A percentile compares a stretch with the other conserved stretches of the same genome.
phyloP scores from a whole-genome alignment of 139 green algal genomes.

The Chlorella sorokiniana region DNA sequence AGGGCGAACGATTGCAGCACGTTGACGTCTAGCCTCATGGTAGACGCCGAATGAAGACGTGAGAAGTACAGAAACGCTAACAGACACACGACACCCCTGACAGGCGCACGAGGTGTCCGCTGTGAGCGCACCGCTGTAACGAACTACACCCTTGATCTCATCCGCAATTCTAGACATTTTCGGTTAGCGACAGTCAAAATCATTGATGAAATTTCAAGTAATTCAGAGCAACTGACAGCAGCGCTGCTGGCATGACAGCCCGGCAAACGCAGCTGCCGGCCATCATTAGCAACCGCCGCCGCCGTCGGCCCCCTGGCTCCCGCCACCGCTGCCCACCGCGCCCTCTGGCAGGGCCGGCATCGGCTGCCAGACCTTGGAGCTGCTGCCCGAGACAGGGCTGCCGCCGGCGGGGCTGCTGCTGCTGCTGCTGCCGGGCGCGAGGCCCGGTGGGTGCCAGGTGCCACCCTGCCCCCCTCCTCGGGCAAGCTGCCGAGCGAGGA shows the following conservation, averaged over 20 bases:
- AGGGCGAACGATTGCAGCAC: conserved; percentile 47
- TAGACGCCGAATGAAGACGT: neutral
- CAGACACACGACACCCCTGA: neutral
- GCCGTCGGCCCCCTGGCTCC: too few species aligned
- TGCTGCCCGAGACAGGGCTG: neutral
- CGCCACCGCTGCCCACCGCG: neutral
- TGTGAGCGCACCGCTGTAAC: too few species aligned
- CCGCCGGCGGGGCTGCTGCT: neutral
- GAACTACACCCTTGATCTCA: too few species aligned
- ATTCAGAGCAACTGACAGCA: too few species aligned
- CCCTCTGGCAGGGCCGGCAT: neutral
- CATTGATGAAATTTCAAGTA: too few species aligned
- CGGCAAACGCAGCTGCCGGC: too few species aligned
- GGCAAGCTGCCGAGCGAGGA: neutral
- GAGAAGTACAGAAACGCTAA: neutral
- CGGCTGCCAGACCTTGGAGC: neutral
- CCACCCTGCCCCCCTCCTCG: neutral
- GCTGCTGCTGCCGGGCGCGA: neutral
- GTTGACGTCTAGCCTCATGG: conserved; percentile 50
- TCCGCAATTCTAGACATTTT: too few species aligned
- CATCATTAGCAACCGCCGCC: too few species aligned
- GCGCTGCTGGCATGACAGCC: too few species aligned
- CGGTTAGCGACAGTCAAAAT: too few species aligned
- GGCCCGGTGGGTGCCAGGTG: neutral
- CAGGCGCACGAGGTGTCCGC: too few species aligned